A percentile compares a stretch with the other conserved stretches of the same genome.
These are phyloP conservation scores for Quercus berberidifolia DNA, from an alignment of 306 rosid species.

Conservation along the genomic window DNA sequence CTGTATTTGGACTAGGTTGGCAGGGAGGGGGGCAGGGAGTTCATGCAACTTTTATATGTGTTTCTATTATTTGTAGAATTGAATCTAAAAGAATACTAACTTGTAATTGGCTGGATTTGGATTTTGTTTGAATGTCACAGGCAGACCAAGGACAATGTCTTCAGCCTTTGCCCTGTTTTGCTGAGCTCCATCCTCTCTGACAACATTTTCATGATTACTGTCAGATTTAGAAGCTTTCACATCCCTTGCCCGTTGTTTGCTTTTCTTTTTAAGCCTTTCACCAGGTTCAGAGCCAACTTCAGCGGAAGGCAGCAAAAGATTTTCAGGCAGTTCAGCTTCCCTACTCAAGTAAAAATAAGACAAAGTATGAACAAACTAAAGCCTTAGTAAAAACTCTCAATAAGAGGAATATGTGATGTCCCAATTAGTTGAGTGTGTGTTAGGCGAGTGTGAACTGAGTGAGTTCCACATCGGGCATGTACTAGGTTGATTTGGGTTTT, in stretches of 20 bases:
- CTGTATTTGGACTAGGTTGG: neutral
- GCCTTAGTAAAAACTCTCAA: neutral
- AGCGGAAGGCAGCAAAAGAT: neutral
- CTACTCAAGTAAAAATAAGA: neutral
- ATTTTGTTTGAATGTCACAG: slow-evolving; percentile 32
- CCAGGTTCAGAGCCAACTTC: neutral
- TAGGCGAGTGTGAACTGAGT: too few relatives aligned
- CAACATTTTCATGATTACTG: slow-evolving; percentile 7
- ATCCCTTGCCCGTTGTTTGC: slow-evolving; percentile 10
- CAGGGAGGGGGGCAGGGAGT: neutral
- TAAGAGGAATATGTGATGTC: neutral
- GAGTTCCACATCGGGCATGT: too few relatives aligned
- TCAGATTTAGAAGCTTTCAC: slow-evolving; percentile 13
- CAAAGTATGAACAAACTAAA: neutral
- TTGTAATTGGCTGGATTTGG: slow-evolving; percentile 29
- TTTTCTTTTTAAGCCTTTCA: slow-evolving; percentile 25
- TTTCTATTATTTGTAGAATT: neutral
- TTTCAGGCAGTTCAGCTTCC: neutral
- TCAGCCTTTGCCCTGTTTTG: neutral
- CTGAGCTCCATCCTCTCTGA: slow-evolving; percentile 16
- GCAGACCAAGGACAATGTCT: slow-evolving; percentile 11
- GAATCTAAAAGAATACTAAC: slow-evolving; percentile 32
- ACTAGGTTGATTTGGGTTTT: too few relatives aligned
- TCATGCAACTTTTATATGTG: neutral
- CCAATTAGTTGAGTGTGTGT: too few relatives aligned